phyloP scores from a whole-genome alignment of 2,329 filamentous ascomycete genomes.

The Penicillium corylophilum region DNA sequence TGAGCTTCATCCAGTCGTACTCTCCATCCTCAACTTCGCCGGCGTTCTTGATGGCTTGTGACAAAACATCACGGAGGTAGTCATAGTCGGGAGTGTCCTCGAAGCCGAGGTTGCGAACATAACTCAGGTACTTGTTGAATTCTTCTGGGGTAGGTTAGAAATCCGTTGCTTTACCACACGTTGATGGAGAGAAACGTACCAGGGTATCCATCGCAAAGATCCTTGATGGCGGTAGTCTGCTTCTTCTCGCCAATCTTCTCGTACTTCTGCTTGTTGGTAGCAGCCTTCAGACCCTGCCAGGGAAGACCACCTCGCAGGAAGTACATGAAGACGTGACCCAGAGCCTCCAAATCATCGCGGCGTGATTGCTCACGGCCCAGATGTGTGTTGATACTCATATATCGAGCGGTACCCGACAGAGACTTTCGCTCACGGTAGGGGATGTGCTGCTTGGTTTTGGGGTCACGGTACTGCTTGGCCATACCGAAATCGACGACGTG shows the following conservation, averaged over 20 bases:
- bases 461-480: constrained; percentile 98
- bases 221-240: constrained; percentile 95
- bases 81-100: constrained; percentile 99
- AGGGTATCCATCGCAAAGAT: constrained; percentile 92
- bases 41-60: constrained; percentile 88
- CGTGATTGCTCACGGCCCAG: constrained; percentile 93
- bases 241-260: constrained; percentile 99
- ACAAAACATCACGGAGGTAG: constrained; percentile 94
- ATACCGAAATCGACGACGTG: constrained; percentile 99
- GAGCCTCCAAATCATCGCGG: constrained; percentile 89
- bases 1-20: constrained; percentile 99
- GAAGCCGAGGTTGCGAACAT: constrained; percentile 96
- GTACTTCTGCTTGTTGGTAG: constrained; percentile 91
- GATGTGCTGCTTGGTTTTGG: constrained; percentile 98
- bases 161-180: not conserved
- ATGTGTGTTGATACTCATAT: constrained; percentile 99
- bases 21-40: constrained; percentile 96
- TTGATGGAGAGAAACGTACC: constrained; percentile 48
- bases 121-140: constrained; percentile 95
- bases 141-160: constrained; percentile 62
- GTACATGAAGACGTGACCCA: constrained; percentile 70
- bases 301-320: constrained; percentile 65
- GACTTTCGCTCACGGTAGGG: constrained; percentile 97
- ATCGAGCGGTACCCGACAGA: constrained; percentile 90
- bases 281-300: constrained; percentile 68